A percentile compares a stretch with the other conserved stretches of the same genome.
phyloP scores from a whole-genome alignment of 306 rosid species.

The Glycine soja region DNA sequence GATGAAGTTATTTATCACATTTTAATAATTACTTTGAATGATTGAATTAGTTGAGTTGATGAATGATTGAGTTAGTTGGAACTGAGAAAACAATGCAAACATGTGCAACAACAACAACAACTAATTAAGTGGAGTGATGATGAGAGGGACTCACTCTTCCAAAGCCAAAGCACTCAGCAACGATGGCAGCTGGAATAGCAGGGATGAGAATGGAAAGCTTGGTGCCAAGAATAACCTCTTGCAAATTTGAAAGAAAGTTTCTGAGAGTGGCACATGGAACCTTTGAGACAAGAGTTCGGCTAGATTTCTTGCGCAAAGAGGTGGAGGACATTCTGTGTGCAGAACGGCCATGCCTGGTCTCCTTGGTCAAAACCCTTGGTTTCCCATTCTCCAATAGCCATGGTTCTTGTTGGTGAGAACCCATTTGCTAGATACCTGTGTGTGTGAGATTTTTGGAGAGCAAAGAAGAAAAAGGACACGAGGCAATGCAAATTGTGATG shows the following conservation, averaged over 20 bases:
- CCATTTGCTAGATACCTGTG: no score
- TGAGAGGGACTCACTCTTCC: constrained; percentile 65
- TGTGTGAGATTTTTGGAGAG: no score
- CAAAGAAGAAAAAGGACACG: no score
- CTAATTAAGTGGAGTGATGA: no score
- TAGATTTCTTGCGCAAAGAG: constrained; percentile 79
- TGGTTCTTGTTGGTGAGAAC: constrained; percentile 30
- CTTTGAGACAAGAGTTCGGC: constrained; percentile 62
- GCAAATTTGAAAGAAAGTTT: constrained; percentile 58
- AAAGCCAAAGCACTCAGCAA: constrained; percentile 57
- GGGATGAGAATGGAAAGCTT: constrained; percentile 80
- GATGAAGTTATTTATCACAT: no score
- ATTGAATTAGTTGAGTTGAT: no score
- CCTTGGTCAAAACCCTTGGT: constrained; percentile 59
- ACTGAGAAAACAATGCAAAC: no score
- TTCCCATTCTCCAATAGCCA: constrained; percentile 76
- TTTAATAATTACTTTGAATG: no score
- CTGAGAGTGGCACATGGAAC: constrained; percentile 56
- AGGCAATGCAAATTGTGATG: no score
- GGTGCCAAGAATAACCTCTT: constrained; percentile 86
- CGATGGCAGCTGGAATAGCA: constrained; percentile 72
- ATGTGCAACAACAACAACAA: no score
- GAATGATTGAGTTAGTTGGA: no score
- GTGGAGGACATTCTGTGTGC: constrained; percentile 83
- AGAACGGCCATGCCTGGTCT: constrained; percentile 62